These are phyloP conservation scores for Wilcoxina mikolae DNA, from an alignment of 495 filamentous ascomycete species.

Conservation along the genomic window DNA sequence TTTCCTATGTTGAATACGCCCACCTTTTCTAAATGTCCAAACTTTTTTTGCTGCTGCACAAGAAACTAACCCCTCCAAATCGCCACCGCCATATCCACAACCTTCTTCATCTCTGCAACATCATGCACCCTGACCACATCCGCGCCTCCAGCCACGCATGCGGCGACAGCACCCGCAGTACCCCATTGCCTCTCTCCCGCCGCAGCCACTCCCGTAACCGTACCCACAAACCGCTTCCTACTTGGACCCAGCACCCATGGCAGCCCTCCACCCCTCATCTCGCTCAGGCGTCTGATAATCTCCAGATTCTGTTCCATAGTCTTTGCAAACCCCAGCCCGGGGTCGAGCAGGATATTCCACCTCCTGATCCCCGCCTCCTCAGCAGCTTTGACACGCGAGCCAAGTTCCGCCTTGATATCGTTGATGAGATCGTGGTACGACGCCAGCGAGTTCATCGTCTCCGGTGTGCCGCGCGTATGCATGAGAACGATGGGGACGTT, in stretches of 20 bases:
- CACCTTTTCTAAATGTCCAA: too few species aligned
- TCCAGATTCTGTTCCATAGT: conserved; percentile 63
- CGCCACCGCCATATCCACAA: conserved; percentile 78
- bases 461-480: conserved; percentile 86
- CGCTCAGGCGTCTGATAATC: conserved; percentile 50
- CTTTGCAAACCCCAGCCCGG: conserved; percentile 90
- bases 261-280: conserved; percentile 45
- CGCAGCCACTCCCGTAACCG: conserved; percentile 54
- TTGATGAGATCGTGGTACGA: conserved; percentile 58
- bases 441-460: conserved; percentile 59
- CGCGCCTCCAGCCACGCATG: conserved; percentile 78
- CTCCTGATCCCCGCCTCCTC: conserved; percentile 69
- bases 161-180: conserved; percentile 75
- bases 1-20: too few species aligned
- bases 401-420: conserved; percentile 55
- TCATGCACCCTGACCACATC: conserved; percentile 95
- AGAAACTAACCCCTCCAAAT: conserved; percentile 1
- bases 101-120: conserved; percentile 75
- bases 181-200: conserved; percentile 57
- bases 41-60: too few species aligned
- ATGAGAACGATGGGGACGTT: conserved; percentile 77
- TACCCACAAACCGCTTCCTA: conserved; percentile 79
- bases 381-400: conserved; percentile 54
- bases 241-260: conserved; percentile 87
- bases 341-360: conserved; percentile 92